Base-by-base conservation (phyloP, 495 filamentous ascomycete species). In the Xylaria intraflava region DNA sequence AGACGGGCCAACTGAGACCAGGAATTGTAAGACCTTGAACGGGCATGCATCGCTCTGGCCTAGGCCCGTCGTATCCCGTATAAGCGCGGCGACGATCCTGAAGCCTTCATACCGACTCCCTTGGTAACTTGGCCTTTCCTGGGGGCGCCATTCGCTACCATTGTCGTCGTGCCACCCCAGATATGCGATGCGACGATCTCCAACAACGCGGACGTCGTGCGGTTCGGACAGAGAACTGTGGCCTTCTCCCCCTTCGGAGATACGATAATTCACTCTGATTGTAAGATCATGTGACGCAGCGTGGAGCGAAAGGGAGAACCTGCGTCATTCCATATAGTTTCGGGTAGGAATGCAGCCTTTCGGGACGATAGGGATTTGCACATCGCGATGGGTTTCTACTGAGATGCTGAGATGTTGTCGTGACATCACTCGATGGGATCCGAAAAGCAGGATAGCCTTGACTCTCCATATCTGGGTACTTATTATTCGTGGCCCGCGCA, bases 21-120 rank as follows among this genome's bases (percentile, higher is more conserved):
- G 8, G 10, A 20, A 29, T 27, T n/a, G n/a, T n/a, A n/a, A 69
- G 83, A 68, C 76, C 92, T 89, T 31, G 20, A 24, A 22, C 17
- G 12, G 36, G 41, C 8, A 33, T 7, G 12, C 27, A 42, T 29
- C 10, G 31, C 31, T 29, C 31, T 20, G 42, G 89, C 88, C 75
- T 89, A 92, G 68, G 83, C 82, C 85, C 88, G 91, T 69, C 90
- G 81, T 83, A 88, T 87, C 62, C 86, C 87, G 60, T 85, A 38
- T 16, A 17, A 88, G 4, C 85, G 87, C 19, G 10, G 30, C 23
- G 20, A 24, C 12, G 6, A 17, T 17, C n/a, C n/a, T 38, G 5
- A 38, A 17, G 3, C 17, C n/a, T 38, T 38, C 31, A 17, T 38
- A n/a, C 16, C 4, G 35, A 16, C 35, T 38, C 14, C n/a, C 14